Evolutionary conservation across 2,329 filamentous ascomycete species (phyloP), one percentile per base, ranked within the genome.

Genomic region (Paecilomyces formosus): DNA sequence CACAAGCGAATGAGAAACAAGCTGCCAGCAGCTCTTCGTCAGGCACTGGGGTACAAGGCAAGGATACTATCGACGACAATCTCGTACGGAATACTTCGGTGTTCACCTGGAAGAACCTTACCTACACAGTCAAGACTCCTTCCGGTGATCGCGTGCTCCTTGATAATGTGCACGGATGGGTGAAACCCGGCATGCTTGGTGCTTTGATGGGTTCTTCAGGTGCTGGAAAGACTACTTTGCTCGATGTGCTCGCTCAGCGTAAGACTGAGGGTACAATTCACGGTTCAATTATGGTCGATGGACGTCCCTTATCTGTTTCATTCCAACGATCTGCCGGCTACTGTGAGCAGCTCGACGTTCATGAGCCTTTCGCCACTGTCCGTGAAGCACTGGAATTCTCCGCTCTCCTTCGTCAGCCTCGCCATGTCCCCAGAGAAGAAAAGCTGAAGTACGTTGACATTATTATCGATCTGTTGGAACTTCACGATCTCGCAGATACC

Each of bases 171-270:
- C 85, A 82, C 59, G 90, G 90, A 0, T 92, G 89, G 68, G 88
- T 86, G 1, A 91, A 90, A 66, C 89, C 89, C 0, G 89, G 90
- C 8, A 79, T 88, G 60, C 83, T 94, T 76, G 84, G 89, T 21
- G 90, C 90, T 0, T 77, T 94, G 1, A 89, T 93, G 79, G 90
- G 90, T 26, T 87, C 88, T 1, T 89, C 85, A 1, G 88, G 88
- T 30, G 90, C 90, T 4, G 90, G 90, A 2, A 94, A 94, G 72
- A 77, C 74, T 0, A 93, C 90, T 0, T 78, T 94, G 0, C 77
- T 94, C 4, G 90, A 93, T 69, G 89, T 88, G 0, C 74, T 88
- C 2, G 86, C 88, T 0, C 88, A 91, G 64, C 82, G 89, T 0
- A 87, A 90, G 68, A 85, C 78, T 3, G 78, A 79, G 33, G 85